Conservation (phyloP, 129 eudicot species). For the Helichrysum umbraculigerum region DNA sequence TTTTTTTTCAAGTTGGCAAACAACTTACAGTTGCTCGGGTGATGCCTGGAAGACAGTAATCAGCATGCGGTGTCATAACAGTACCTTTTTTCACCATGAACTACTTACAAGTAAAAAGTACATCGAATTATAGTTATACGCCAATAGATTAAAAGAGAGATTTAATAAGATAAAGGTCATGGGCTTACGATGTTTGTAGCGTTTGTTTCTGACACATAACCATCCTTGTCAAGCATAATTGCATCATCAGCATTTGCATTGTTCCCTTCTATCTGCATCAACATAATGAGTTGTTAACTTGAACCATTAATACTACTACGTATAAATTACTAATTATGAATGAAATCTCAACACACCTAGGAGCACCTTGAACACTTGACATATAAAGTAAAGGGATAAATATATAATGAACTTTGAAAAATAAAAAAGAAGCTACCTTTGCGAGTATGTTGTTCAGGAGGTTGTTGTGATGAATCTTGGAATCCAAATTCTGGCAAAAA, state of each 20-base stretch:
- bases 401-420: neutral
- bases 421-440: constrained; percentile 51
- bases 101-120: constrained; percentile 42
- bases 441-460: constrained; percentile 94
- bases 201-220: constrained; percentile 98
- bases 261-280: constrained; percentile 95
- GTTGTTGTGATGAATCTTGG: constrained; percentile 98
- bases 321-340: neutral
- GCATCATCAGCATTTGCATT: constrained; percentile 96
- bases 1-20: constrained; percentile 19
- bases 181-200: constrained; percentile 87
- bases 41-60: constrained; percentile 97
- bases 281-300: constrained; percentile 8
- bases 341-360: neutral
- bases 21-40: constrained; percentile 96
- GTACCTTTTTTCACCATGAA: constrained; percentile 90
- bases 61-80: constrained; percentile 92
- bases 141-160: neutral
- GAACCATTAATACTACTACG: constrained; percentile 14
- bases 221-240: constrained; percentile 98
- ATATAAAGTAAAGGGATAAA: neutral
- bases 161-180: neutral
- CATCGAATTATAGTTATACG: neutral
- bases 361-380: neutral
- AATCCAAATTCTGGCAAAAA: constrained; percentile 85